Percentiles rank a stretch among this genome's conserved stretches.
Conservation (phyloP, 2,329 filamentous ascomycete species). For the Chaetomiaceae sp. region DNA sequence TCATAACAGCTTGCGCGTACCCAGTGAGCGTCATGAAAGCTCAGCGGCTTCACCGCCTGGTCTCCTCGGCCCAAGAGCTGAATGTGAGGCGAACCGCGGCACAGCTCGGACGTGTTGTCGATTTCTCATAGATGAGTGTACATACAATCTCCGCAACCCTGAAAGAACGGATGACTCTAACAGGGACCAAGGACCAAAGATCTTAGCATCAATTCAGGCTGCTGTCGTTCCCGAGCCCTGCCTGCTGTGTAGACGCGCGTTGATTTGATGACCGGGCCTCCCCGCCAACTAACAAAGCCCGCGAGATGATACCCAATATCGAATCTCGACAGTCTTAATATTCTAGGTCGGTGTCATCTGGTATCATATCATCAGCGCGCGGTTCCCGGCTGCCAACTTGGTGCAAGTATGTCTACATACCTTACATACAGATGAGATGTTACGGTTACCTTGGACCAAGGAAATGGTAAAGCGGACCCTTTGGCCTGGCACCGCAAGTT, state of each 20-base stretch:
- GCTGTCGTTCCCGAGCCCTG: neutral
- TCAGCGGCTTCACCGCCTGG: neutral
- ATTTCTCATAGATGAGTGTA: too few relatives aligned
- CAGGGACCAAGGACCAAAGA: too few relatives aligned
- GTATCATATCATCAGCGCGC: neutral
- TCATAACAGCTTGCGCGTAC: neutral
- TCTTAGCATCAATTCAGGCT: too few relatives aligned
- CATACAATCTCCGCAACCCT: too few relatives aligned
- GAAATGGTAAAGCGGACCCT: neutral
- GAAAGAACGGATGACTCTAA: too few relatives aligned
- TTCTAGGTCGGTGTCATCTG: neutral
- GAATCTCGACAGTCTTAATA: neutral
- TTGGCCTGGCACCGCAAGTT: neutral
- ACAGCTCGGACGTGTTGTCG: neutral
- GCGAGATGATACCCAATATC: neutral
- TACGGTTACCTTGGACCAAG: conserved; percentile 1
- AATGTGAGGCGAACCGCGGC: conserved; percentile 4
- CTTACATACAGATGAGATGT: neutral
- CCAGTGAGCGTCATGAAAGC: neutral
- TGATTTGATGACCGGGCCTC: too few relatives aligned
- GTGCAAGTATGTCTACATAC: too few relatives aligned
- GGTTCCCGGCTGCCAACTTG: neutral
- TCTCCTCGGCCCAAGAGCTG: conserved; percentile 1
- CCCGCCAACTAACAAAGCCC: too few relatives aligned
- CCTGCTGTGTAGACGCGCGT: too few relatives aligned